These are phyloP conservation scores for Suillus discolor DNA, from an alignment of 768 basidiomycete species.

Conservation along the genomic window DNA sequence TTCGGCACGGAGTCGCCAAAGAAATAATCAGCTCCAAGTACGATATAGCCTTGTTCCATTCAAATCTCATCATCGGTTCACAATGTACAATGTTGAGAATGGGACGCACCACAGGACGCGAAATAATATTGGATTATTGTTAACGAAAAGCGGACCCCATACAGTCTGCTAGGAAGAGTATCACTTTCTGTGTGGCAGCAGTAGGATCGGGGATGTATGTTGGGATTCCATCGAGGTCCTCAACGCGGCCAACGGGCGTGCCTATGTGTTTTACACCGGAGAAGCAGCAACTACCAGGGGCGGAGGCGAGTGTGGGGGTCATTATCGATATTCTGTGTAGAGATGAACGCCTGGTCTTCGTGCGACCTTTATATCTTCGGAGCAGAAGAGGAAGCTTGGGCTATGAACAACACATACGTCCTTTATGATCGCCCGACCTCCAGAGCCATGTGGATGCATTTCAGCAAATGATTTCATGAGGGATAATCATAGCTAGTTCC, in stretches of 20 bases:
- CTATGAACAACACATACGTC: neutral
- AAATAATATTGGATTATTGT: slow-evolving; percentile 64
- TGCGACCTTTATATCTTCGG: neutral
- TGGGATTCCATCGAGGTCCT: slow-evolving; percentile 44
- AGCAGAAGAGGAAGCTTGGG: neutral
- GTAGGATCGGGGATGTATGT: slow-evolving; percentile 57
- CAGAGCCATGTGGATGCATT: no score
- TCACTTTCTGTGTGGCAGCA: slow-evolving; percentile 36
- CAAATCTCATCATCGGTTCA: neutral
- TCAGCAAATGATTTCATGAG: neutral
- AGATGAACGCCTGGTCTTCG: neutral
- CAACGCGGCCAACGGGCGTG: slow-evolving; percentile 42
- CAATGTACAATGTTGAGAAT: neutral
- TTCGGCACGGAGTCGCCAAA: slow-evolving; percentile 47
- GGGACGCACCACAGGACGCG: slow-evolving; percentile 52
- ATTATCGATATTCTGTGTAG: slow-evolving; percentile 1
- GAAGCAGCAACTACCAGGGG: slow-evolving; percentile 49
- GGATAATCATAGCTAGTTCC: neutral
- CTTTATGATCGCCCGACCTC: neutral
- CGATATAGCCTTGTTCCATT: slow-evolving; percentile 47
- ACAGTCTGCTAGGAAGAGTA: slow-evolving; percentile 61
- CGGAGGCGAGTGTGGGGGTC: slow-evolving; percentile 36
- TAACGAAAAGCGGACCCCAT: slow-evolving; percentile 54
- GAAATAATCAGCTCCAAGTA: slow-evolving; percentile 64
- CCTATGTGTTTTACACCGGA: slow-evolving; percentile 50